Evolutionary conservation across 2,329 filamentous ascomycete species (phyloP).

Genomic region (Apiospora aurea): DNA sequence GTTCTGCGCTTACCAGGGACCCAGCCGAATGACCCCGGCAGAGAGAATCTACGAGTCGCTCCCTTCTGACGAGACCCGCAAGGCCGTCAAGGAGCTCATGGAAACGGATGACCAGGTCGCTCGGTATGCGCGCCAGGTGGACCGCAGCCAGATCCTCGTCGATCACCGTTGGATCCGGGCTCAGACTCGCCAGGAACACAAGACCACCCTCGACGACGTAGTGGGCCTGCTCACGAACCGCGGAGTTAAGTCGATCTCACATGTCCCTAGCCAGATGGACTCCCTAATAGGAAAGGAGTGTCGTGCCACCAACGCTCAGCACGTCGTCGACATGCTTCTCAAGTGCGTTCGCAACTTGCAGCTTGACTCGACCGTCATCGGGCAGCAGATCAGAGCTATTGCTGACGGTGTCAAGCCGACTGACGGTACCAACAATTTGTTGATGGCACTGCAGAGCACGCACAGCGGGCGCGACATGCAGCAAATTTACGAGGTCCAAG

Average conservation of each 20-base stretch:
- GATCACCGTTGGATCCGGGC: no score
- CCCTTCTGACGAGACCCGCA: background rate
- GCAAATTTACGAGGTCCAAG: background rate
- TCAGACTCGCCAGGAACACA: no score
- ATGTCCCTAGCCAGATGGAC: background rate
- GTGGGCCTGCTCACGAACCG: background rate
- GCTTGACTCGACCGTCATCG: background rate
- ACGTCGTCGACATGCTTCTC: background rate
- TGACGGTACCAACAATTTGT: background rate
- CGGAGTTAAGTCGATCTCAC: background rate
- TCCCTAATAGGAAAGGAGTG: fast-evolving
- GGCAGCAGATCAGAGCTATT: background rate
- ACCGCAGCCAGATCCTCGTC: no score
- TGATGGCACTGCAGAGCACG: background rate
- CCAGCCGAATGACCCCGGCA: background rate
- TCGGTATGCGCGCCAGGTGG: no score
- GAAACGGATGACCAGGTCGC: no score
- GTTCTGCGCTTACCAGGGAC: background rate
- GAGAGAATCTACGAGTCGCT: background rate
- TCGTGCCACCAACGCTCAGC: background rate
- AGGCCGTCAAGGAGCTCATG: no score
- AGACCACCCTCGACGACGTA: background rate
- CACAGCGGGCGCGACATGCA: background rate
- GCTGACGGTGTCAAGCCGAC: background rate
- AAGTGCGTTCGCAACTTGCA: background rate